A percentile compares a stretch with the other conserved stretches of the same genome.
phyloP scores from a whole-genome alignment of 192 early-diverging fungal genomes.

The Coemansia sp. region DNA sequence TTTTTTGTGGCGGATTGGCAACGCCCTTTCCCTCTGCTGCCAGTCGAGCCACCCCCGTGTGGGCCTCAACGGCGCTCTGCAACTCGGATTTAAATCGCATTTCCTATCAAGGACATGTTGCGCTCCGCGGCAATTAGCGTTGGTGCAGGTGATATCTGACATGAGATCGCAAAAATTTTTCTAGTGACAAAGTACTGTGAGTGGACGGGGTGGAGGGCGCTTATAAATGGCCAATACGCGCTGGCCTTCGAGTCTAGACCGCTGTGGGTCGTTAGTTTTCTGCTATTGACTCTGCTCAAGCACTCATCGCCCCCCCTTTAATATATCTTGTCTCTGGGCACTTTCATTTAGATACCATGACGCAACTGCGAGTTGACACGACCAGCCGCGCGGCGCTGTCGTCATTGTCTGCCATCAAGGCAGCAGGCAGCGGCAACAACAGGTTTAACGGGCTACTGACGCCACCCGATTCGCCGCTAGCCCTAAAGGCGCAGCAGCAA shows the following conservation, averaged over 20 bases:
- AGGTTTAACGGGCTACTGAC: slow-evolving; percentile 18
- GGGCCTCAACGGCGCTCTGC: neutral
- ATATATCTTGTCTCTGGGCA: neutral
- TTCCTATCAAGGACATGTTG: neutral
- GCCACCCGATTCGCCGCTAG: slow-evolving; percentile 38
- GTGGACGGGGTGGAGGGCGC: neutral
- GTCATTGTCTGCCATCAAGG: neutral
- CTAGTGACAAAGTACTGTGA: neutral
- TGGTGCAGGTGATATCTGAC: neutral
- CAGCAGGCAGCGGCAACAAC: neutral
- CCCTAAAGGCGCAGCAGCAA: slow-evolving; percentile 3
- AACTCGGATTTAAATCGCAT: neutral
- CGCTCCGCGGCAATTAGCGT: neutral
- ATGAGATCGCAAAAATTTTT: neutral
- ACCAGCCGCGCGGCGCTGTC: neutral
- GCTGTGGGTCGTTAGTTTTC: neutral
- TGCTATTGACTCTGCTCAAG: neutral
- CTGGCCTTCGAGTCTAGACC: slow-evolving; percentile 1
- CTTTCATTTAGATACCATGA: neutral
- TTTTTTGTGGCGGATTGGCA: neutral
- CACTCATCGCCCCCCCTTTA: neutral
- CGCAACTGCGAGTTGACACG: slow-evolving; percentile 6
- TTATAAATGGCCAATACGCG: neutral
- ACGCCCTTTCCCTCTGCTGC: neutral
- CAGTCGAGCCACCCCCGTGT: slow-evolving; percentile 7